Percentiles rank a stretch among this genome's conserved stretches.
These are phyloP conservation scores for Daedaleopsis nitida DNA, from an alignment of 768 basidiomycete genomes.

Conservation along the genomic window DNA sequence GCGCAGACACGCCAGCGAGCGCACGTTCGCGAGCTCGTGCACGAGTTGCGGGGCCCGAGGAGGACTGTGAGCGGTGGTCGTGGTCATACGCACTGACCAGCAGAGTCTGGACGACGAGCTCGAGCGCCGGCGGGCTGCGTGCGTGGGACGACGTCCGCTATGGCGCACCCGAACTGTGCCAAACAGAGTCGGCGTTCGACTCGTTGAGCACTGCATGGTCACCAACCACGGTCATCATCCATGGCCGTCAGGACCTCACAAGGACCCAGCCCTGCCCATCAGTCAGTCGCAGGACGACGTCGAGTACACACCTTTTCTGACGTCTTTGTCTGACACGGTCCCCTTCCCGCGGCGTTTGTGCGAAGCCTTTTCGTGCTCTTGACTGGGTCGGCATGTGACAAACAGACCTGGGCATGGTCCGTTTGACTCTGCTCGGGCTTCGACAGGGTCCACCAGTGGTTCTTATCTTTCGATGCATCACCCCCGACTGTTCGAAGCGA, in stretches of 20 bases:
- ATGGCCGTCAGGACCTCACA: background rate
- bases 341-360: background rate
- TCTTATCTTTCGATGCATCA: background rate
- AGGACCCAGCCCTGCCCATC: background rate
- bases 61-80: background rate
- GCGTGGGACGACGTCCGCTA: constrained; percentile 4
- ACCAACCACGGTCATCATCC: background rate
- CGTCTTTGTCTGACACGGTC: background rate
- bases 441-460: background rate
- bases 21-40: background rate
- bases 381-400: background rate
- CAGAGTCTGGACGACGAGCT: background rate
- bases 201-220: background rate
- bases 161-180: constrained; percentile 9
- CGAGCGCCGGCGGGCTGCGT: background rate
- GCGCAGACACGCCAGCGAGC: background rate
- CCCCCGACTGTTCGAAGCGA: background rate
- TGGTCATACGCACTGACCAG: background rate
- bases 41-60: background rate
- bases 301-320: background rate
- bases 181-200: background rate
- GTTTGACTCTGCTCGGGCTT: background rate
- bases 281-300: background rate
- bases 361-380: background rate
- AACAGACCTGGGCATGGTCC: background rate